Conservation (phyloP, 495 filamentous ascomycete species). For the Penicillium ochrochloron region DNA sequence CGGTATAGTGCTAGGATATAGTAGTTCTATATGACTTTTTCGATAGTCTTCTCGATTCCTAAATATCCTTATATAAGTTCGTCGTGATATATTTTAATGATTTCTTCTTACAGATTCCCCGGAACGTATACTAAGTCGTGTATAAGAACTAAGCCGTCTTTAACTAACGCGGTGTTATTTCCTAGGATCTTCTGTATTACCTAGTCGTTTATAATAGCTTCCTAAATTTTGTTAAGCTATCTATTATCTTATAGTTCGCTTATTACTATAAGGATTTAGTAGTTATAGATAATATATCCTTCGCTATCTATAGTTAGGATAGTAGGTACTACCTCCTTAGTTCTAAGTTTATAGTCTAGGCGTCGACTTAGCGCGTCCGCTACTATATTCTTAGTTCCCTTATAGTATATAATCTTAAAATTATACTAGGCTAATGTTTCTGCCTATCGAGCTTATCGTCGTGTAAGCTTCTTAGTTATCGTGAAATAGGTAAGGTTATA, state of each 20-base stretch:
- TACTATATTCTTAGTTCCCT: constrained; percentile 1
- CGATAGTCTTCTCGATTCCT: background rate
- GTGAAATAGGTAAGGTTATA: constrained; percentile 7
- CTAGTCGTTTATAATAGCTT: background rate
- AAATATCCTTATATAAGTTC: background rate
- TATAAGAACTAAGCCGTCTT: background rate
- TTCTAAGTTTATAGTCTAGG: background rate
- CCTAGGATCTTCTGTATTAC: background rate
- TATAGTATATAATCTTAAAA: constrained; percentile 11
- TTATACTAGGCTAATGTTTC: constrained; percentile 5
- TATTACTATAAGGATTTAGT: constrained; percentile 1
- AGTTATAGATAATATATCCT: constrained; percentile 4
- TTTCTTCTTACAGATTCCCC: background rate
- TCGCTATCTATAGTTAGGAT: background rate
- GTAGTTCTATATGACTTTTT: background rate
- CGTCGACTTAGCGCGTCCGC: background rate
- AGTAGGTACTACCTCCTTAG: background rate
- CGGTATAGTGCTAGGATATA: background rate
- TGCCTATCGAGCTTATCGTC: constrained; percentile 8
- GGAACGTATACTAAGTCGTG: background rate
- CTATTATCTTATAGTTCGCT: background rate
- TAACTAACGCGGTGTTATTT: background rate
- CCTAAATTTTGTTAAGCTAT: background rate
- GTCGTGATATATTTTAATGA: background rate
- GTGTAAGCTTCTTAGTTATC: background rate